Conservation (phyloP, 345 rosid species). For the Punica granatum region DNA sequence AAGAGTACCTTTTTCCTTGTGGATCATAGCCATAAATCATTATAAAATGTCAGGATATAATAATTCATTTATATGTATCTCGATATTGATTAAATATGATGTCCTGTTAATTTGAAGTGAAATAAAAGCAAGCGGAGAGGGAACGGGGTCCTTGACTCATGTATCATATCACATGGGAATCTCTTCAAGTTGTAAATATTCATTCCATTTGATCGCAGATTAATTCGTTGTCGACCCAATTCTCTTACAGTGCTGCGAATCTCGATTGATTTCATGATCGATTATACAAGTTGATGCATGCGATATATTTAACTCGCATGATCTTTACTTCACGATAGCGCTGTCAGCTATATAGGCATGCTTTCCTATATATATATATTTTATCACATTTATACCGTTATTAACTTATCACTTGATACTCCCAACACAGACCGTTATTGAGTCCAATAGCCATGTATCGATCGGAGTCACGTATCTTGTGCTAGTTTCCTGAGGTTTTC, state of each 20-base stretch:
- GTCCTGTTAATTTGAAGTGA: background rate
- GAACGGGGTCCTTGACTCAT: conserved; percentile 4
- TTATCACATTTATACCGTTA: background rate
- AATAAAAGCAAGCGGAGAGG: background rate
- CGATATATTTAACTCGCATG: too few relatives aligned
- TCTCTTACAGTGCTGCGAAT: background rate
- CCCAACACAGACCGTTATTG: background rate
- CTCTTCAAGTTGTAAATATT: background rate
- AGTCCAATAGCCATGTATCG: background rate
- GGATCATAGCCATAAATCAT: background rate
- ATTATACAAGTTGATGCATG: background rate
- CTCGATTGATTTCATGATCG: background rate
- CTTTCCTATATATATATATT: too few relatives aligned
- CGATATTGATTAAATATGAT: too few relatives aligned
- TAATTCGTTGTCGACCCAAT: too few relatives aligned
- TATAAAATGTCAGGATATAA: too few relatives aligned
- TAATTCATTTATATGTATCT: too few relatives aligned
- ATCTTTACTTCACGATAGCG: too few relatives aligned
- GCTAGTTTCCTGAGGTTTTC: conserved; percentile 55
- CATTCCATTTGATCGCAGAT: background rate
- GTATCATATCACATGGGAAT: background rate
- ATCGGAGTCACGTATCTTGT: background rate
- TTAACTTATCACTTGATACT: background rate
- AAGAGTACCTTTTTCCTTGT: background rate
- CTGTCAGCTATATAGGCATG: too few relatives aligned